Evolutionary conservation across 2,329 filamentous ascomycete genomes (phyloP).

Genomic region (Trichoderma simmonsii): DNA sequence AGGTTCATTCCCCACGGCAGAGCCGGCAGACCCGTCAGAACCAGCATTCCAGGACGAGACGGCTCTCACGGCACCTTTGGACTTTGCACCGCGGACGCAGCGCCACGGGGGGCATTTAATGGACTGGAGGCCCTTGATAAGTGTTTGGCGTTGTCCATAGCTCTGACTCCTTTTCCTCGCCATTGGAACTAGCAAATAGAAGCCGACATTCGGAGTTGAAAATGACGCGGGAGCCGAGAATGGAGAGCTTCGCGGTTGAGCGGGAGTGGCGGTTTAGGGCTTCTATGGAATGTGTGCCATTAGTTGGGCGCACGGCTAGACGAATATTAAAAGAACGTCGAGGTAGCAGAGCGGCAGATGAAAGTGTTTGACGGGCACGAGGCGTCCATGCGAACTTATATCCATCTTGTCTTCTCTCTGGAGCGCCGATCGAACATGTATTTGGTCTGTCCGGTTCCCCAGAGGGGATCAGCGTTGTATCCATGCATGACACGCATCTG

Average conservation of each 20-base stretch:
- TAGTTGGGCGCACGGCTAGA: not conserved
- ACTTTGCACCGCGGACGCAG: not conserved
- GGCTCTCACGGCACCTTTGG: not conserved
- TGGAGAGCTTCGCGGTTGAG: not conserved
- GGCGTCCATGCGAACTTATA: not conserved
- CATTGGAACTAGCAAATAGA: not conserved
- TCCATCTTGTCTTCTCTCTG: not conserved
- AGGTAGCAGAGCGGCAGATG: not conserved
- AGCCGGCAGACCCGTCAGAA: not conserved
- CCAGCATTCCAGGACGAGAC: not conserved
- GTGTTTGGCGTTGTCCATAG: not conserved
- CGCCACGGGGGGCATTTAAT: not conserved
- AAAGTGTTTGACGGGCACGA: not conserved
- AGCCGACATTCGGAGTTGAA: not conserved
- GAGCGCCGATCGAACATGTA: not conserved
- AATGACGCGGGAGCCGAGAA: not conserved
- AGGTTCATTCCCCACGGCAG: not conserved
- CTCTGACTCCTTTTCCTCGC: not conserved
- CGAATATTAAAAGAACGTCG: not conserved
- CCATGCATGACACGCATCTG: constrained; percentile 5
- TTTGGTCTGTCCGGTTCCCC: not conserved
- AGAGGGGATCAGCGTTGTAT: not conserved
- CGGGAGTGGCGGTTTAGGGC: not conserved
- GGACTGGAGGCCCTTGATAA: not conserved
- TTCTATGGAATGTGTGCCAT: not conserved